Percentiles rank a stretch among this genome's conserved stretches.
These are phyloP conservation scores for Cyclocybe aegerita DNA, from an alignment of 768 basidiomycete genomes.

Conservation along the genomic window DNA sequence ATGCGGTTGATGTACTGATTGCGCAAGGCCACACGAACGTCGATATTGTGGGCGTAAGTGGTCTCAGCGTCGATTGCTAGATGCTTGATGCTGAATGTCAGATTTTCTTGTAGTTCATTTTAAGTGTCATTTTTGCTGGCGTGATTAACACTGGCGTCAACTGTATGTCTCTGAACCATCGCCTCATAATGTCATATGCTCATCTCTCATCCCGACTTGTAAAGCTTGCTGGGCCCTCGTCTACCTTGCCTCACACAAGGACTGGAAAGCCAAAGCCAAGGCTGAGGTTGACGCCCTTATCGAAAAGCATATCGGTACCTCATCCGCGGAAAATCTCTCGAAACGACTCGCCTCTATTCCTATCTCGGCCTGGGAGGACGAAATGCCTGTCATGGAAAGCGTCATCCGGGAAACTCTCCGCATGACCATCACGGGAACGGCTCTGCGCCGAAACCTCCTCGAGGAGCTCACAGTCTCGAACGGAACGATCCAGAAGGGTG, in stretches of 20 bases:
- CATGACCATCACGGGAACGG: constrained; percentile 24
- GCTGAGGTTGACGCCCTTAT: constrained; percentile 27
- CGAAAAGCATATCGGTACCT: constrained; percentile 19
- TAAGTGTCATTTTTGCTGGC: constrained; percentile 32
- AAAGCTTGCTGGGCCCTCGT: constrained; percentile 34
- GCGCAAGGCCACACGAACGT: constrained; percentile 22
- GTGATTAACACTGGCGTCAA: constrained; percentile 31
- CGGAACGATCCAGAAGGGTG: constrained; percentile 27
- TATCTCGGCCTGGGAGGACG: constrained; percentile 39
- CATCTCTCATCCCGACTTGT: not conserved
- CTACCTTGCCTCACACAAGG: constrained; percentile 26
- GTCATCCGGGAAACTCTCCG: constrained; percentile 42
- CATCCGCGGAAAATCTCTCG: constrained; percentile 25
- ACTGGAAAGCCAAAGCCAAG: constrained; percentile 29
- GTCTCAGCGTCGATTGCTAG: not conserved
- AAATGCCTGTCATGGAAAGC: constrained; percentile 35
- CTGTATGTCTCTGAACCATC: constrained; percentile 16
- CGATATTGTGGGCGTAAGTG: constrained; percentile 21
- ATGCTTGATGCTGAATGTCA: not conserved
- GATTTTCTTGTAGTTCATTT: constrained; percentile 19
- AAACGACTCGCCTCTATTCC: constrained; percentile 30
- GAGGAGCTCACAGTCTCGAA: constrained; percentile 27
- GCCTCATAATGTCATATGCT: not conserved
- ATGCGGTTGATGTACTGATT: constrained; percentile 33
- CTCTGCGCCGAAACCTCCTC: constrained; percentile 34